Conservation (phyloP, 129 eudicot species). For the Saussurea involucrata region DNA sequence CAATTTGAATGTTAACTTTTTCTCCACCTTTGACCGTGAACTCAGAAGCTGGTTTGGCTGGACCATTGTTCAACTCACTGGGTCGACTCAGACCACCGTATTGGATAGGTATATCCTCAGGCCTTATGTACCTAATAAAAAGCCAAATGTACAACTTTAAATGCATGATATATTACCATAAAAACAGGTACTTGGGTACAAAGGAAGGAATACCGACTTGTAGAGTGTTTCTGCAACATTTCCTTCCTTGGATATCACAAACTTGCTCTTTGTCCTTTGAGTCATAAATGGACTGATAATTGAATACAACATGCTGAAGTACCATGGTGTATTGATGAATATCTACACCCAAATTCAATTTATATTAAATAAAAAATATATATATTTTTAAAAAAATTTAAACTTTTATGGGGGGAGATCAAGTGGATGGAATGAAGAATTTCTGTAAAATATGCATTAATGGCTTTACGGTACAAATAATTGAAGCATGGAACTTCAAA, state of each 20-base stretch:
- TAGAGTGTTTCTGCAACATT: constrained; percentile 69
- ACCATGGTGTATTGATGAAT: constrained; percentile 98
- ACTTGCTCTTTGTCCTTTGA: constrained; percentile 94
- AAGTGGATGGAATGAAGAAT: neutral
- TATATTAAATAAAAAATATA: neutral
- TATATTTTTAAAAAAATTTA: neutral
- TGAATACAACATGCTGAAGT: constrained; percentile 89
- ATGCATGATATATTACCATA: neutral
- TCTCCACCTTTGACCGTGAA: constrained; percentile 74
- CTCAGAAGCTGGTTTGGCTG: constrained; percentile 82
- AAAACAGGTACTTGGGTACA: neutral
- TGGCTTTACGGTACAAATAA: neutral
- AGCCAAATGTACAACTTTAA: neutral
- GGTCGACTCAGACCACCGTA: constrained; percentile 75
- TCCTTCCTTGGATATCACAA: constrained; percentile 82
- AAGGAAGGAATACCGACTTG: constrained; percentile 41
- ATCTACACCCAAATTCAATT: constrained; percentile 43
- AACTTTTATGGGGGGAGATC: neutral
- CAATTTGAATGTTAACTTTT: constrained; percentile 63
- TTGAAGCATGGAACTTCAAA: neutral
- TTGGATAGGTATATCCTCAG: constrained; percentile 70
- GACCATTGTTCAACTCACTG: constrained; percentile 45
- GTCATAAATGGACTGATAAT: constrained; percentile 91
- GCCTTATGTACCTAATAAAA: constrained; percentile 52
- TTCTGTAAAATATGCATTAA: neutral